Base-by-base conservation (phyloP, 2,329 filamentous ascomycete species). In the Aspergillus ochraceoroseus region DNA sequence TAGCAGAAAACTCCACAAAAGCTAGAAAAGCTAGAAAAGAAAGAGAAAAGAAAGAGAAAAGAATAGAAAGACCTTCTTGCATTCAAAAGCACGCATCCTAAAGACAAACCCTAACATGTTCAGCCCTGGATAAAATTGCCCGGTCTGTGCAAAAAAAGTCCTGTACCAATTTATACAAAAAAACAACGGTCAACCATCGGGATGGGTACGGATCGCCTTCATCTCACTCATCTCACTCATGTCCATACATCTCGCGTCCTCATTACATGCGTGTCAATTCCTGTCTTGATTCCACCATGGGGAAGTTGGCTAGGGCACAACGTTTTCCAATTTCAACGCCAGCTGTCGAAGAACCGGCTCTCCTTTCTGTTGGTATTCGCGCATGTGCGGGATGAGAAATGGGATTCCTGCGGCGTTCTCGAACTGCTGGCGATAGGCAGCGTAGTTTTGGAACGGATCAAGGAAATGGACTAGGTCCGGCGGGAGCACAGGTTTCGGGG, bases 331-430 rank as follows among this genome's bases (percentile, higher is more conserved):
- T 20, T 51, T 50, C 31, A 54, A 52, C n/a, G 61, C 52, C 28
- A 65, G 39, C 11, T 54, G 49, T 15, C 57, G 55, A 27, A 64
- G 46, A 11, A 44, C 54, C 2, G 42, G 14, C 30, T 57, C 51
- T 11, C 61, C 62, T 11, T 51, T 42, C 32, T 56, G 49, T 25
- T 55, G 54, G 32, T 54, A 60, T 19, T 67, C 63, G 11, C 52
- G 50, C 34, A 64, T 41, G 50, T 68, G 65, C 2, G 65, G 64
- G 4, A 59, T 27, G 2, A 68, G 53, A 41, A 66, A 68, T 1
- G 65, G 65, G 14, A 67, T 56, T 3, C 65, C 65, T 0, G 63
- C 63, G 5, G 50, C 45, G 8, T 48, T 40, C 15, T 47, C 36
- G 50, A 63, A 64, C 12, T 57, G 51, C 19, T 59, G 53, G 20